phyloP scores from a whole-genome alignment of 2,329 filamentous ascomycete genomes.

The Xylaria arbuscula region DNA sequence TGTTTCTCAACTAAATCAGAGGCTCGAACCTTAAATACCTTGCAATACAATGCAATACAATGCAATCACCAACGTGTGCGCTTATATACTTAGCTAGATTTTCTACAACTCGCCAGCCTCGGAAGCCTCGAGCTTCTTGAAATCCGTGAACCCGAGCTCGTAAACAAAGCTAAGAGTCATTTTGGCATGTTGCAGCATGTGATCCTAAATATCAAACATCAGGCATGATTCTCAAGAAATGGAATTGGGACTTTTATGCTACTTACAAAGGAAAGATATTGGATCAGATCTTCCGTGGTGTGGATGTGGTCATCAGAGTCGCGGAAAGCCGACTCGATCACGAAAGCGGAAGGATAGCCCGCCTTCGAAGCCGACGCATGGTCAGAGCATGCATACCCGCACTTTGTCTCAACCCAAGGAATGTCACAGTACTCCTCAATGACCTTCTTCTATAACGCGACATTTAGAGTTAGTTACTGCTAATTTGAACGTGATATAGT shows the following conservation, averaged over 20 bases:
- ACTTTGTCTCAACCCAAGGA: conserved; percentile 87
- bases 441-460: conserved; percentile 70
- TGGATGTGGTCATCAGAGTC: conserved; percentile 76
- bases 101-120: conserved; percentile 53
- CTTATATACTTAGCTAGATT: neutral
- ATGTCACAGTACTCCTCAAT: conserved; percentile 90
- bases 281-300: conserved; percentile 74
- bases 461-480: conserved; percentile 6
- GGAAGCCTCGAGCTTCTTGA: conserved; percentile 58
- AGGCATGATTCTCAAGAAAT: conserved; percentile 1
- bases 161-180: conserved; percentile 86
- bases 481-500: neutral
- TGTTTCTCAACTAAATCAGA: neutral
- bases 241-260: neutral
- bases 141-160: conserved; percentile 82
- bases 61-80: conserved; percentile 9
- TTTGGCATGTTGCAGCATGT: conserved; percentile 91
- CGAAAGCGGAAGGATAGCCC: conserved; percentile 79
- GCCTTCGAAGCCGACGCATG: conserved; percentile 79
- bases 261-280: conserved; percentile 73
- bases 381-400: conserved; percentile 85
- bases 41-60: neutral
- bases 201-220: conserved; percentile 59
- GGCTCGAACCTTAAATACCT: neutral
- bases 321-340: conserved; percentile 79